These are phyloP conservation scores for Wallacemonas sp. DNA, from an alignment of 208 protist species.

Conservation along the genomic window DNA sequence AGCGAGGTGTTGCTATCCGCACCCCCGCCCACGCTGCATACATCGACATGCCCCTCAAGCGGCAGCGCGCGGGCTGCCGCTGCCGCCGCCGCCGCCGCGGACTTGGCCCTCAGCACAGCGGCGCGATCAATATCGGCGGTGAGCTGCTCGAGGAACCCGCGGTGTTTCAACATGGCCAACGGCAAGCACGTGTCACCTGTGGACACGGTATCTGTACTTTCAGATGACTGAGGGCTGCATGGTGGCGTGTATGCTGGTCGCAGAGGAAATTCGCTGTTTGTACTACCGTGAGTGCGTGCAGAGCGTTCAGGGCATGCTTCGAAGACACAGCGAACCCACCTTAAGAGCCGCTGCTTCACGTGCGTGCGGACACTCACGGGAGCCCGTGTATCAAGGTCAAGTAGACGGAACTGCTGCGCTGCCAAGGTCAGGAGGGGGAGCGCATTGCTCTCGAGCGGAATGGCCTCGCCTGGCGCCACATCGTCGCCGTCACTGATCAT, in stretches of 20 bases:
- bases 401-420: conserved; percentile 6
- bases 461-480: neutral
- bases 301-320: neutral
- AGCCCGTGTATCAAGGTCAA: conserved; percentile 7
- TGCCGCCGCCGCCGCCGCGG: too few relatives aligned
- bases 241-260: too few relatives aligned
- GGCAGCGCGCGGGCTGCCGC: too few relatives aligned
- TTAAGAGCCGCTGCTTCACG: conserved; percentile 1
- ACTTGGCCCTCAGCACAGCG: neutral
- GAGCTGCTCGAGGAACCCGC: conserved; percentile 6
- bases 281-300: neutral
- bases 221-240: too few relatives aligned
- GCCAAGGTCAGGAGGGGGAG: neutral
- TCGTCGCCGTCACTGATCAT: neutral
- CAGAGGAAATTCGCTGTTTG: too few relatives aligned
- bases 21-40: too few relatives aligned
- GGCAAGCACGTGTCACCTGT: neutral
- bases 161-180: conserved; percentile 9
- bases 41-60: too few relatives aligned
- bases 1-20: neutral
- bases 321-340: neutral
- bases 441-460: neutral
- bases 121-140: conserved; percentile 8
- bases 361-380: neutral
- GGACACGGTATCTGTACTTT: neutral